These are phyloP conservation scores for Schrenkiella parvula DNA, from an alignment of 345 rosid genomes.

Conservation along the genomic window DNA sequence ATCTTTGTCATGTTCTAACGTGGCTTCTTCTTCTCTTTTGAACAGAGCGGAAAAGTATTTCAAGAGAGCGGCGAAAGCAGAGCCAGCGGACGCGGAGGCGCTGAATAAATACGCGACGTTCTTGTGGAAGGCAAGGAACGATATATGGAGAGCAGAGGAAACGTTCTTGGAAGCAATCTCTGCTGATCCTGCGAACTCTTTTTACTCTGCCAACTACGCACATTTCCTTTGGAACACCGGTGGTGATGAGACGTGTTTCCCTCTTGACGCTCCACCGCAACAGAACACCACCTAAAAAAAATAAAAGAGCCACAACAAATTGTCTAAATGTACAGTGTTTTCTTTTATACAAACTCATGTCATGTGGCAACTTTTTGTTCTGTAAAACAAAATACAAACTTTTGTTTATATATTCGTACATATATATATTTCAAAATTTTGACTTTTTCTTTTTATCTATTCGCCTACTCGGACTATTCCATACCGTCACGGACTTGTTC, in stretches of 20 bases:
- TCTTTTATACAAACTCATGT: constrained; percentile 7
- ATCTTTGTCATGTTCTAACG: constrained; percentile 21
- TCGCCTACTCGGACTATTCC: neutral
- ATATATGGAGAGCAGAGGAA: constrained; percentile 92
- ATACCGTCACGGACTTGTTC: constrained; percentile 5
- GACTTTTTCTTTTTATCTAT: neutral
- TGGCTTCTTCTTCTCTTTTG: constrained; percentile 6
- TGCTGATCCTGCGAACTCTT: constrained; percentile 66
- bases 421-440: constrained; percentile 15
- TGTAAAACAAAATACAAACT: neutral
- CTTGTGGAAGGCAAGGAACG: constrained; percentile 71
- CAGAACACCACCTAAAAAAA: constrained; percentile 14
- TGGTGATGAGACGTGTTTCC: constrained; percentile 94
- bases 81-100: constrained; percentile 77
- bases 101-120: constrained; percentile 76
- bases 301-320: neutral
- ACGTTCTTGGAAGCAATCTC: constrained; percentile 78
- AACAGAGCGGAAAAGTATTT: constrained; percentile 87
- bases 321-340: constrained; percentile 24
- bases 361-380: constrained; percentile 24
- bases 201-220: constrained; percentile 76
- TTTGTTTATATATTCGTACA: constrained; percentile 13
- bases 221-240: constrained; percentile 96
- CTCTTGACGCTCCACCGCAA: constrained; percentile 43
- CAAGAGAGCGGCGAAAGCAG: constrained; percentile 60